These are phyloP conservation scores for Monilinia fructigena DNA, from an alignment of 2,329 filamentous ascomycete genomes.

Conservation along the genomic window DNA sequence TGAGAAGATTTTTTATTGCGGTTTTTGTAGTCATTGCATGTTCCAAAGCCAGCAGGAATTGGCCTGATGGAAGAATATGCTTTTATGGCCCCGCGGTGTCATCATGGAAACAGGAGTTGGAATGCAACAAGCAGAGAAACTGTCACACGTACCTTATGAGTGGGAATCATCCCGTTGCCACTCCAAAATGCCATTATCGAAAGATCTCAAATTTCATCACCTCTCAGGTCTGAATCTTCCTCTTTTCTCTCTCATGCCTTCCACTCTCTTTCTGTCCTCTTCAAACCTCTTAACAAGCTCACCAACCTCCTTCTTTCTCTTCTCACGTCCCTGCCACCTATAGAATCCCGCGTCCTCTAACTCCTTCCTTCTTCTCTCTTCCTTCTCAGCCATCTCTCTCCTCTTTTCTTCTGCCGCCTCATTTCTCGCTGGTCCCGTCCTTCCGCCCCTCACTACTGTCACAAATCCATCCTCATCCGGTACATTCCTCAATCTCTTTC, in stretches of 20 bases:
- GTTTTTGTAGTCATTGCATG: slow-evolving; percentile 58
- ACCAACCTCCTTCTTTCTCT: slow-evolving; percentile 71
- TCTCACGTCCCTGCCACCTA: slow-evolving; percentile 78
- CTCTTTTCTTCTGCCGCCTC: slow-evolving; percentile 65
- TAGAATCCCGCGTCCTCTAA: slow-evolving; percentile 67
- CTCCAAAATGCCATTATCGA: slow-evolving; percentile 36
- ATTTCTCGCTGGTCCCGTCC: slow-evolving; percentile 69
- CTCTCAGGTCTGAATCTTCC: slow-evolving; percentile 57
- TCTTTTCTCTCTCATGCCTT: slow-evolving; percentile 66
- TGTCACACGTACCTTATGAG: slow-evolving; percentile 28
- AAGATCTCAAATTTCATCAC: slow-evolving; percentile 27
- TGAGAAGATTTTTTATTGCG: slow-evolving; percentile 67
- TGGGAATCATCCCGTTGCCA: neutral
- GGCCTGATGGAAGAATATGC: slow-evolving; percentile 41
- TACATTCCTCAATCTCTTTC: slow-evolving; percentile 66
- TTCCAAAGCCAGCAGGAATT: slow-evolving; percentile 34
- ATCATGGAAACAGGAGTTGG: slow-evolving; percentile 42
- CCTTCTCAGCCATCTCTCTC: slow-evolving; percentile 61
- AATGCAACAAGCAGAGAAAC: slow-evolving; percentile 15
- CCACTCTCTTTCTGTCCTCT: slow-evolving; percentile 70
- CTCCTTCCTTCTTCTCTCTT: slow-evolving; percentile 60
- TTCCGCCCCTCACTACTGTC: slow-evolving; percentile 79
- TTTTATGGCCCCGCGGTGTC: slow-evolving; percentile 55
- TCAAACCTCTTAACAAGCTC: slow-evolving; percentile 71
- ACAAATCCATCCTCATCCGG: slow-evolving; percentile 96